Evolutionary conservation across 768 basidiomycete genomes (phyloP).

Genomic region (Collybia mongolica): DNA sequence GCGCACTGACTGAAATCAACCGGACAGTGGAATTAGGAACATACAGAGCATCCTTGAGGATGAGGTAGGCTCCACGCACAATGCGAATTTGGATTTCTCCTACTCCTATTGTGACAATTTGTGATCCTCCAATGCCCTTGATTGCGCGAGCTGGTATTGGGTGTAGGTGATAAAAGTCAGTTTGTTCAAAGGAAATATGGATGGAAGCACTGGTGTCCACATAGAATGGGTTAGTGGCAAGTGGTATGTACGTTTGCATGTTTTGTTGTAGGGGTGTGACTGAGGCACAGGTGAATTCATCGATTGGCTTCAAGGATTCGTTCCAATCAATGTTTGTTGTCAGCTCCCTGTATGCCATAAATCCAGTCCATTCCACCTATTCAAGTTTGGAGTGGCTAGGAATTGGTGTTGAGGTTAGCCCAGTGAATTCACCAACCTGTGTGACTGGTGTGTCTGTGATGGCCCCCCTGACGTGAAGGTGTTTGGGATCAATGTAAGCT

Average conservation of each 20-base stretch:
- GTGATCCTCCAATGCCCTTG: constrained; percentile 24
- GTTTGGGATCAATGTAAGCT: neutral
- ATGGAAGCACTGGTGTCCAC: constrained; percentile 22
- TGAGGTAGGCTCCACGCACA: constrained; percentile 9
- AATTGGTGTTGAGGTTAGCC: neutral
- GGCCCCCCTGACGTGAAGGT: too few relatives aligned
- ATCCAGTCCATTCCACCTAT: constrained; percentile 7
- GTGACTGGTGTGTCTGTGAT: too few relatives aligned
- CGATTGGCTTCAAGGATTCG: neutral
- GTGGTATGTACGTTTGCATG: neutral
- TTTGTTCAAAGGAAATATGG: constrained; percentile 19
- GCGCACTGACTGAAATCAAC: too few relatives aligned
- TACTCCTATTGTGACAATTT: constrained; percentile 20
- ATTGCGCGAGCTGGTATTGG: constrained; percentile 20
- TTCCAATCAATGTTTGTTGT: constrained; percentile 10
- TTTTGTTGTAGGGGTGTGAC: neutral
- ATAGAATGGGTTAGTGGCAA: constrained; percentile 15
- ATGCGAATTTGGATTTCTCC: constrained; percentile 21
- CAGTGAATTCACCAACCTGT: constrained; percentile 1
- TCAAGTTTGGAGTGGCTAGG: neutral
- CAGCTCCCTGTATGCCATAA: constrained; percentile 1
- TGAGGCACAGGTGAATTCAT: neutral
- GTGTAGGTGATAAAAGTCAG: constrained; percentile 21
- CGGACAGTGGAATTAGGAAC: too few relatives aligned
- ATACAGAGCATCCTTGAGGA: constrained; percentile 13